Evolutionary conservation across 192 early-diverging fungal genomes (phyloP).

Genomic region (Coemansia sp.): DNA sequence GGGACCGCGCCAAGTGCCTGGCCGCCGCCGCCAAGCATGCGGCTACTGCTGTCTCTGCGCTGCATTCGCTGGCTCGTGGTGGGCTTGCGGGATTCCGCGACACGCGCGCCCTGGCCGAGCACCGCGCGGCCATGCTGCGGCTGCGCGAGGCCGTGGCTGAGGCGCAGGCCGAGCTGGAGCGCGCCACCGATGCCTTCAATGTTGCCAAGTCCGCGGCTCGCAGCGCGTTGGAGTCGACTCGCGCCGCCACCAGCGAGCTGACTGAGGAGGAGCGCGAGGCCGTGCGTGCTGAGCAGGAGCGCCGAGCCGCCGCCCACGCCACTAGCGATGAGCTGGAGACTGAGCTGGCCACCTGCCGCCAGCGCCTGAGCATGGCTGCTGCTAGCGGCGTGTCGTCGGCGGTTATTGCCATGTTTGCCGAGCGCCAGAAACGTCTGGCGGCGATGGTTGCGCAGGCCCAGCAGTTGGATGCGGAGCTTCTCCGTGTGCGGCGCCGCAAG

Average conservation of each 20-base stretch:
- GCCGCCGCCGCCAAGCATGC: neutral
- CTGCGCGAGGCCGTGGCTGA: slow-evolving; percentile 38
- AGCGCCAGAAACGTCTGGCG: slow-evolving; percentile 61
- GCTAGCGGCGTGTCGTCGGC: slow-evolving; percentile 41
- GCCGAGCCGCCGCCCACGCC: slow-evolving; percentile 45
- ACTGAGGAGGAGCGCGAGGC: slow-evolving; percentile 53
- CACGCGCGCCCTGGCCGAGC: slow-evolving; percentile 5
- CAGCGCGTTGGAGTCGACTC: slow-evolving; percentile 54
- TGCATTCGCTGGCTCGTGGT: slow-evolving; percentile 10
- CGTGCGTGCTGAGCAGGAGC: slow-evolving; percentile 52
- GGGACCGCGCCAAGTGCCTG: slow-evolving; percentile 16
- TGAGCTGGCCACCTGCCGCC: slow-evolving; percentile 47
- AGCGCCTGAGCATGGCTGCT: slow-evolving; percentile 40
- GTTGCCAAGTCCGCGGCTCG: slow-evolving; percentile 52
- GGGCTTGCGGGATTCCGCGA: slow-evolving; percentile 18
- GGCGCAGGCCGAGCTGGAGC: slow-evolving; percentile 46
- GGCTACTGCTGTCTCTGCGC: neutral
- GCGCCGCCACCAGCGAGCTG: slow-evolving; percentile 54
- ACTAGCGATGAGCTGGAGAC: slow-evolving; percentile 59
- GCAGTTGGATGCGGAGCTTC: slow-evolving; percentile 43
- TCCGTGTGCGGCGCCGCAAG: slow-evolving; percentile 38
- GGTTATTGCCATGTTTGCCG: slow-evolving; percentile 69
- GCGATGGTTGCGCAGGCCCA: slow-evolving; percentile 38
- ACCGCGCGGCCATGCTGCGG: slow-evolving; percentile 18
- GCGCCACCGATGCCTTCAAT: slow-evolving; percentile 45